phyloP scores from a whole-genome alignment of 148 eudicot species.

The Linanthus parryae region DNA sequence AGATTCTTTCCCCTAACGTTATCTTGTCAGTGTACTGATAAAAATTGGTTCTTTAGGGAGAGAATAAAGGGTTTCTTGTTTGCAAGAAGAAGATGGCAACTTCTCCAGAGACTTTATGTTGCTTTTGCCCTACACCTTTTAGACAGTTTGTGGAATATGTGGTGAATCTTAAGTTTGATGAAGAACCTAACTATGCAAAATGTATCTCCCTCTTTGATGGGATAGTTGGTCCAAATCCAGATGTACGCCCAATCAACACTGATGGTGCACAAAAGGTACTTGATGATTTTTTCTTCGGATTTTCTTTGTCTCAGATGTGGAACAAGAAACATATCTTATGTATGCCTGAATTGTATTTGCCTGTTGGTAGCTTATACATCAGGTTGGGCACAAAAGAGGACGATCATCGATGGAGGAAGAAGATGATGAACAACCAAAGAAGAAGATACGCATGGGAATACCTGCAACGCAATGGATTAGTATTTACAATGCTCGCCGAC shows the following conservation, averaged over 20 bases:
- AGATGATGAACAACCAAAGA: slow-evolving; percentile 87
- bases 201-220: slow-evolving; percentile 89
- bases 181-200: slow-evolving; percentile 89
- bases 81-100: slow-evolving; percentile 98
- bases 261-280: slow-evolving; percentile 97
- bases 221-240: slow-evolving; percentile 89
- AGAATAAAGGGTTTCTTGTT: slow-evolving; percentile 88
- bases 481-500: slow-evolving; percentile 80
- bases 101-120: slow-evolving; percentile 77
- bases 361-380: slow-evolving; percentile 54
- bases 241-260: slow-evolving; percentile 85
- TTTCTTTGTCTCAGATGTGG: not conserved
- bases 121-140: slow-evolving; percentile 79
- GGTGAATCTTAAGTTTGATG: slow-evolving; percentile 90
- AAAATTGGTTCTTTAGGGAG: slow-evolving; percentile 45
- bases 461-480: slow-evolving; percentile 99
- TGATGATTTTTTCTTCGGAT: not conserved
- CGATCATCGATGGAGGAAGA: slow-evolving; percentile 66
- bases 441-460: slow-evolving; percentile 83
- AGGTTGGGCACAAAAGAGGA: slow-evolving; percentile 96
- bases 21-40: no score
- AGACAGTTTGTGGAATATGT: slow-evolving; percentile 72
- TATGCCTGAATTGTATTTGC: not conserved
- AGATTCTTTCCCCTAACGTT: not conserved
- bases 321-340: slow-evolving; percentile 3